phyloP scores from a whole-genome alignment of 2,329 filamentous ascomycete genomes.

The Talaromyces piceae region DNA sequence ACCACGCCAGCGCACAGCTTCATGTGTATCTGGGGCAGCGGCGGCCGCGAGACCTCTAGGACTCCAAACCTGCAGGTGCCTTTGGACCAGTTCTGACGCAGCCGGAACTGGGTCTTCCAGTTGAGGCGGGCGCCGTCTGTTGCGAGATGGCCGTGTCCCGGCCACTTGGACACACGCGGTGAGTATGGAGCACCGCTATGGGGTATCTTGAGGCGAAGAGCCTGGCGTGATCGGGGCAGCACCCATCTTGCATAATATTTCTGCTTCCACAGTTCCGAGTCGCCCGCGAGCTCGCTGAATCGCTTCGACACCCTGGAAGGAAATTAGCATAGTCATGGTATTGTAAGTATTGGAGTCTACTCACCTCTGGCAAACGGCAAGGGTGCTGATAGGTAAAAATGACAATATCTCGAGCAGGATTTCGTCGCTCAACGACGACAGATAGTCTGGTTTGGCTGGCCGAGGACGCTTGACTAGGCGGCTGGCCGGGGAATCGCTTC shows the following conservation, averaged over 20 bases:
- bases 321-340: not conserved
- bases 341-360: conserved; percentile 1
- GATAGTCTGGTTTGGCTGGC: conserved; percentile 43
- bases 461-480: conserved; percentile 41
- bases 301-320: conserved; percentile 53
- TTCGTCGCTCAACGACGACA: conserved; percentile 78
- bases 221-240: conserved; percentile 66
- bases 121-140: conserved; percentile 44
- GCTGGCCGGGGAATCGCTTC: conserved; percentile 13
- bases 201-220: conserved; percentile 57
- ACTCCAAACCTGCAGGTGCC: conserved; percentile 76
- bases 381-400: conserved; percentile 60
- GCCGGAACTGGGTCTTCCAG: conserved; percentile 84
- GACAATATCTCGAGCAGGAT: conserved; percentile 77
- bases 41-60: conserved; percentile 54
- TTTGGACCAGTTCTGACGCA: conserved; percentile 83
- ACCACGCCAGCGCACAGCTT: conserved; percentile 71
- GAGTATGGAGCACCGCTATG: conserved; percentile 41
- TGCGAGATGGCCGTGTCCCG: conserved; percentile 53
- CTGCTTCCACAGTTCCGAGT: conserved; percentile 85
- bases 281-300: conserved; percentile 63
- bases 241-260: conserved; percentile 86
- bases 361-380: conserved; percentile 58
- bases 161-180: conserved; percentile 53
- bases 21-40: conserved; percentile 59